Percentiles rank a stretch among this genome's conserved stretches.
These are phyloP conservation scores for Tripterygium wilfordii DNA, from an alignment of 177 flowering plant species.

Conservation along the genomic window DNA sequence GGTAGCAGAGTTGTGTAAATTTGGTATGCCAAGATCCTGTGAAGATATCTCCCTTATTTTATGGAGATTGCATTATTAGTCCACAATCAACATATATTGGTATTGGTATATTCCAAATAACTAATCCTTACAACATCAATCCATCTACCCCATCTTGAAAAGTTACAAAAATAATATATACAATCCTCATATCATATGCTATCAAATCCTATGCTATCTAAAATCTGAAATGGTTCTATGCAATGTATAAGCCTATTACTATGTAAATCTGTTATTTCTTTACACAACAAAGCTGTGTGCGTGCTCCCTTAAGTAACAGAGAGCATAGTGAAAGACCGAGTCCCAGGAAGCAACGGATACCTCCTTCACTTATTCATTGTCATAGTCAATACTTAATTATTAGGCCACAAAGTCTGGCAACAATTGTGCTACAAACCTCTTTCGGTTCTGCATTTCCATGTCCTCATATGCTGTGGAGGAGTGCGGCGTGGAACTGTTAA, in stretches of 20 bases:
- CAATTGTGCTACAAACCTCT: constrained; percentile 49
- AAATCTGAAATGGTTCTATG: constrained; percentile 26
- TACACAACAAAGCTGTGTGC: constrained; percentile 24
- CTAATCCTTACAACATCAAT: constrained; percentile 15
- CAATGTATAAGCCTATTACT: constrained; percentile 29
- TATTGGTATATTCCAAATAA: constrained; percentile 16
- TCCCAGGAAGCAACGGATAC: constrained; percentile 1
- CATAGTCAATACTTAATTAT: not conserved
- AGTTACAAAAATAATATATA: constrained; percentile 41
- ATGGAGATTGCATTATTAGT: too few relatives aligned
- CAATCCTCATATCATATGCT: constrained; percentile 32
- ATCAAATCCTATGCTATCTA: constrained; percentile 28
- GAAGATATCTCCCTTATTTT: too few relatives aligned
- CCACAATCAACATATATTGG: constrained; percentile 7
- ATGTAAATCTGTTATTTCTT: constrained; percentile 22
- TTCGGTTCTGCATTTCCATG: constrained; percentile 44
- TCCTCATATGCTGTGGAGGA: constrained; percentile 50
- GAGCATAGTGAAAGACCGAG: constrained; percentile 10
- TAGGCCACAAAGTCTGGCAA: constrained; percentile 51
- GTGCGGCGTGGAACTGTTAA: constrained; percentile 46
- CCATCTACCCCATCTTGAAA: constrained; percentile 22
- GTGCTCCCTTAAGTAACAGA: not conserved
- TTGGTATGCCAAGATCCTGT: too few relatives aligned
- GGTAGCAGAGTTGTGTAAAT: too few relatives aligned
- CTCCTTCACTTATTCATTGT: too few relatives aligned